These are phyloP conservation scores for Leptomonas pyrrhocoris DNA, from an alignment of 208 protist species.

Conservation along the genomic window DNA sequence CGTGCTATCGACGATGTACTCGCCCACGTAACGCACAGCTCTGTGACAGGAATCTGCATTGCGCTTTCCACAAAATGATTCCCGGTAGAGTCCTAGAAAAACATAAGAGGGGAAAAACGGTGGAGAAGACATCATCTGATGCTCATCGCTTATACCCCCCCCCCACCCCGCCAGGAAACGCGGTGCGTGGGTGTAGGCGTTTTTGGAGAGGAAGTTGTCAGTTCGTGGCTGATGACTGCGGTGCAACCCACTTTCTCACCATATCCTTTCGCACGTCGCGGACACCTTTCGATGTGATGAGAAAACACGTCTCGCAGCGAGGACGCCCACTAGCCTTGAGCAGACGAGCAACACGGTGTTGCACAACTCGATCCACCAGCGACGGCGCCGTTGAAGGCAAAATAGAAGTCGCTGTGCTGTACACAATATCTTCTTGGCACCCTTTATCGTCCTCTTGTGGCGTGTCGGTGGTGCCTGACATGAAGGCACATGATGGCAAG, in stretches of 20 bases:
- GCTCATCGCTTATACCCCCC: no score
- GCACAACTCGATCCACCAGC: slow-evolving; percentile 14
- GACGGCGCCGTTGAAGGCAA: neutral
- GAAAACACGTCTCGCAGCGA: slow-evolving; percentile 67
- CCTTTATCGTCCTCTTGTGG: neutral
- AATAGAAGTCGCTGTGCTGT: neutral
- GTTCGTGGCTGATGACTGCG: neutral
- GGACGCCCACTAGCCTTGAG: slow-evolving; percentile 46
- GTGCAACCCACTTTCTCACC: neutral
- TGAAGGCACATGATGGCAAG: slow-evolving; percentile 12
- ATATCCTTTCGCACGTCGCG: slow-evolving; percentile 45
- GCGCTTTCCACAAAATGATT: no score
- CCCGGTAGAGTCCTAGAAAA: no score
- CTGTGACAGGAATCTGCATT: no score
- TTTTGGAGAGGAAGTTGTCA: neutral
- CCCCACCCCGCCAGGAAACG: no score
- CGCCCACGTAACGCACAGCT: no score
- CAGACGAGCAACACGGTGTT: slow-evolving; percentile 79
- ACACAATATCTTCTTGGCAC: slow-evolving; percentile 40
- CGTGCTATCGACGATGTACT: no score
- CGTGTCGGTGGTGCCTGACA: no score
- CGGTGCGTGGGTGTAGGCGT: no score
- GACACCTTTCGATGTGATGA: slow-evolving; percentile 67
- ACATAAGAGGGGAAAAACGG: no score
- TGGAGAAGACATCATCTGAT: no score